Conservation (phyloP, 352 stramenopile genomes). For the Globisporangium middletonii region DNA sequence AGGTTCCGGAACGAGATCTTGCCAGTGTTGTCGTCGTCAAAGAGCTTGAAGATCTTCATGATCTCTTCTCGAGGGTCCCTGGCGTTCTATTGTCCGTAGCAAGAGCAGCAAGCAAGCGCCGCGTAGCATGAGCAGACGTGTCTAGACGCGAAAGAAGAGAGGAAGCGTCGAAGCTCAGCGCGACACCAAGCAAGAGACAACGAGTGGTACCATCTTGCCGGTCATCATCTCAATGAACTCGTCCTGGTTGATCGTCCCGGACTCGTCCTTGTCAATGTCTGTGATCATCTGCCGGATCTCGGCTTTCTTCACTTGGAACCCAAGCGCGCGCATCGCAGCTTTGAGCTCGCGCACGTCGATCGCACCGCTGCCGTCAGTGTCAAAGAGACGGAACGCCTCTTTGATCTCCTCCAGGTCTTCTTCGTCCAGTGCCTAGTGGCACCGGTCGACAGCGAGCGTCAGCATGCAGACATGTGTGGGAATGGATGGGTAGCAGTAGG, state of each 20-base stretch:
- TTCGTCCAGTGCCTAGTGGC: constrained; percentile 72
- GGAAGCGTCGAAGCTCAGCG: not conserved
- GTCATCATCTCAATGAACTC: constrained; percentile 96
- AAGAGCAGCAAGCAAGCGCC: not conserved
- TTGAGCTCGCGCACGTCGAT: constrained; percentile 94
- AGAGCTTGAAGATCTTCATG: constrained; percentile 93
- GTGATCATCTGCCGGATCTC: constrained; percentile 92
- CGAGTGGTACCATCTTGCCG: constrained; percentile 77
- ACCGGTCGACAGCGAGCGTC: not conserved
- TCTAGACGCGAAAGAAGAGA: not conserved
- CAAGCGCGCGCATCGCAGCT: constrained; percentile 91
- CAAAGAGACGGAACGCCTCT: constrained; percentile 93
- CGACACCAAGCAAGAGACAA: not conserved
- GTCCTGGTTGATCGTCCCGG: constrained; percentile 82
- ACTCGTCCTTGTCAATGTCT: constrained; percentile 94
- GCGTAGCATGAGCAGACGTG: not conserved
- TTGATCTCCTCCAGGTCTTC: constrained; percentile 92
- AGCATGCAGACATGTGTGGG: not conserved
- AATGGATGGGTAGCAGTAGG: too few species aligned
- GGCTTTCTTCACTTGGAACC: constrained; percentile 91
- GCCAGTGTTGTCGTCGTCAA: constrained; percentile 93
- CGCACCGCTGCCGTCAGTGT: constrained; percentile 85
- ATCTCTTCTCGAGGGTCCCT: constrained; percentile 90
- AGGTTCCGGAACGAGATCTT: constrained; percentile 95
- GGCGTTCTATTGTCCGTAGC: constrained; percentile 36